phyloP scores from a whole-genome alignment of 441 rosid species.

The Eutrema salsugineum region DNA sequence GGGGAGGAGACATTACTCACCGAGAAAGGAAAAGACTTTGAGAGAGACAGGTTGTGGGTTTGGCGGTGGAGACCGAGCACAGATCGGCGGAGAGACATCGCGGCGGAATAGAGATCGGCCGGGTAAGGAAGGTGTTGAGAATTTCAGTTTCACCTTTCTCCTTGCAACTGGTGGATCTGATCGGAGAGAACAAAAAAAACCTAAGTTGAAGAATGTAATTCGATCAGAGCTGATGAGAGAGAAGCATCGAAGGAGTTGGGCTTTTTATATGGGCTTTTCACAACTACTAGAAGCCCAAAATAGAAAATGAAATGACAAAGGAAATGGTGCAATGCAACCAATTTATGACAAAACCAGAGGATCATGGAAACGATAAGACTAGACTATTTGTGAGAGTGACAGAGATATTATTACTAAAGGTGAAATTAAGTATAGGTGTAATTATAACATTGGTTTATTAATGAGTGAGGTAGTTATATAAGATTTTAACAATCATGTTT shows the following conservation, averaged over 20 bases:
- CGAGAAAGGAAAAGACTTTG: constrained; percentile 10
- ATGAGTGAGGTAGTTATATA: background rate
- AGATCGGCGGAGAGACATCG: constrained; percentile 29
- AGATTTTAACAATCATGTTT: background rate
- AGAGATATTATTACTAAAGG: background rate
- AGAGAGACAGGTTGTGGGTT: constrained; percentile 5
- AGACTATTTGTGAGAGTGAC: background rate
- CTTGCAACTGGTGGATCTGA: constrained; percentile 15
- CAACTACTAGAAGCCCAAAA: background rate
- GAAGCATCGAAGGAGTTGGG: background rate
- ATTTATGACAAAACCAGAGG: background rate
- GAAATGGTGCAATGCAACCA: background rate
- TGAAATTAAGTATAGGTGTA: background rate
- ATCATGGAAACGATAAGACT: background rate
- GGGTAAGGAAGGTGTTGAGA: background rate
- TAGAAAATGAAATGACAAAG: background rate
- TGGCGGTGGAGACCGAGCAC: constrained; percentile 29
- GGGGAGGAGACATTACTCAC: constrained; percentile 10
- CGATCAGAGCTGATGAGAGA: background rate
- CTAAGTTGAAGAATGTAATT: background rate
- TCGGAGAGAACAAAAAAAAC: background rate
- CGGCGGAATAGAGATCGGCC: background rate
- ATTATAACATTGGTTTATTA: background rate
- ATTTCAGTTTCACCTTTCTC: background rate
- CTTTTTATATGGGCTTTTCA: background rate